Evolutionary conservation across 129 eudicot species (phyloP).

Genomic region (Kitagawia praeruptora): DNA sequence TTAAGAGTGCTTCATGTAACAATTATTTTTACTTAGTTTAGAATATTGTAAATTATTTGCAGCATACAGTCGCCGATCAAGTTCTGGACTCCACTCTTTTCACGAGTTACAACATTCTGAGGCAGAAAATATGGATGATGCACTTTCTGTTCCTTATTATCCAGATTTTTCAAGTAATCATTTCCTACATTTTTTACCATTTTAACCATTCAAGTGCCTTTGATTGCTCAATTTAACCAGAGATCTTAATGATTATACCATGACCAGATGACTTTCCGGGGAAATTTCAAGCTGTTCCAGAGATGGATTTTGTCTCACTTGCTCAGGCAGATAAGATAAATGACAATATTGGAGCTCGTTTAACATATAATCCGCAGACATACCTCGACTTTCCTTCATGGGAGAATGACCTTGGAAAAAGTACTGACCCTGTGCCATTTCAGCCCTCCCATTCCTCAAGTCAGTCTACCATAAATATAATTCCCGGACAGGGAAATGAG

Average conservation of each 20-base stretch:
- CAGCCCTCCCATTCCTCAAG: constrained; percentile 42
- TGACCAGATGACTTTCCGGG: constrained; percentile 58
- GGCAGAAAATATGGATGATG: constrained; percentile 36
- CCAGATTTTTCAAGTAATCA: constrained; percentile 49
- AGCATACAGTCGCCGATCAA: constrained; percentile 71
- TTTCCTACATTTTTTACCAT: not conserved
- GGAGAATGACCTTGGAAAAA: constrained; percentile 35
- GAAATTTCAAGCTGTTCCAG: constrained; percentile 38
- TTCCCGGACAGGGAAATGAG: constrained; percentile 39
- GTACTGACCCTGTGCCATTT: constrained; percentile 27
- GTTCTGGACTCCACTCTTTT: constrained; percentile 52
- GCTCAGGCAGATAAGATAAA: constrained; percentile 38
- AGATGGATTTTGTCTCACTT: constrained; percentile 34
- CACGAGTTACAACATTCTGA: constrained; percentile 44
- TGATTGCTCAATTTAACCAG: not conserved
- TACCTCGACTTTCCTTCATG: constrained; percentile 40
- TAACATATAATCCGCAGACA: constrained; percentile 33
- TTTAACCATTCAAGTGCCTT: not conserved
- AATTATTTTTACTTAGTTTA: not conserved
- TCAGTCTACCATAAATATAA: constrained; percentile 24
- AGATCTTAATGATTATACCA: constrained; percentile 6
- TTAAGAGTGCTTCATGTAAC: not conserved
- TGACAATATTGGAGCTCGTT: constrained; percentile 24
- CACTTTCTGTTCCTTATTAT: constrained; percentile 48
- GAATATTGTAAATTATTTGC: constrained; percentile 18